phyloP scores from a whole-genome alignment of 2,329 filamentous ascomycete species.

The Apiospora sp. region DNA sequence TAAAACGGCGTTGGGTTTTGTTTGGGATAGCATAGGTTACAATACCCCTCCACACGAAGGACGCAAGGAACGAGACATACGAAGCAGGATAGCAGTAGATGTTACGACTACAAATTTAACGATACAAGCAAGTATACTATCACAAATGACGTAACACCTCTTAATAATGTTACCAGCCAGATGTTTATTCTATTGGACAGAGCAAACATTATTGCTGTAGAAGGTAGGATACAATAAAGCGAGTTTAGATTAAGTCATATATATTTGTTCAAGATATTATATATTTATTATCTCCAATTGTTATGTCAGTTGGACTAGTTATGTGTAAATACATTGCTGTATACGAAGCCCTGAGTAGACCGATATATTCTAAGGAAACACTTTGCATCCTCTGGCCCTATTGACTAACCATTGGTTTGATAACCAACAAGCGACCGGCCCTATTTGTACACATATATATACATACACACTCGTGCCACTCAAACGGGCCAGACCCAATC shows the following conservation, averaged over 20 bases:
- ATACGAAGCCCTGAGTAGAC: background rate
- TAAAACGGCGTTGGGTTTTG: constrained; percentile 14
- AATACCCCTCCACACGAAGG: constrained; percentile 16
- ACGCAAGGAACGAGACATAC: constrained; percentile 7
- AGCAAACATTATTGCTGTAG: background rate
- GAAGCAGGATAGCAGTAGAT: background rate
- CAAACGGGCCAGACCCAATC: background rate
- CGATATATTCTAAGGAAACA: background rate
- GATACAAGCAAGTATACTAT: background rate
- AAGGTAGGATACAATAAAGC: background rate
- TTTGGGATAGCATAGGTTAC: constrained; percentile 18
- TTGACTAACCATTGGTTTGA: background rate
- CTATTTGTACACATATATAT: background rate
- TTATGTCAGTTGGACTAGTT: background rate
- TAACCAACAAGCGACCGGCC: background rate
- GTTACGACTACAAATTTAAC: constrained; percentile 2
- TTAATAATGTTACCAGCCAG: background rate
- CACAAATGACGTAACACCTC: background rate
- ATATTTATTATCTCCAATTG: background rate
- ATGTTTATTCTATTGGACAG: background rate
- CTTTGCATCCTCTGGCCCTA: background rate
- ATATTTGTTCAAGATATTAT: too few species aligned
- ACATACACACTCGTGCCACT: background rate
- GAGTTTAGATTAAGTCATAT: background rate
- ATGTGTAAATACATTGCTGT: background rate